Evolutionary conservation across 208 protist genomes (phyloP), one percentile per base, ranked within the genome.

Genomic region (Leishmania guyanensis): DNA sequence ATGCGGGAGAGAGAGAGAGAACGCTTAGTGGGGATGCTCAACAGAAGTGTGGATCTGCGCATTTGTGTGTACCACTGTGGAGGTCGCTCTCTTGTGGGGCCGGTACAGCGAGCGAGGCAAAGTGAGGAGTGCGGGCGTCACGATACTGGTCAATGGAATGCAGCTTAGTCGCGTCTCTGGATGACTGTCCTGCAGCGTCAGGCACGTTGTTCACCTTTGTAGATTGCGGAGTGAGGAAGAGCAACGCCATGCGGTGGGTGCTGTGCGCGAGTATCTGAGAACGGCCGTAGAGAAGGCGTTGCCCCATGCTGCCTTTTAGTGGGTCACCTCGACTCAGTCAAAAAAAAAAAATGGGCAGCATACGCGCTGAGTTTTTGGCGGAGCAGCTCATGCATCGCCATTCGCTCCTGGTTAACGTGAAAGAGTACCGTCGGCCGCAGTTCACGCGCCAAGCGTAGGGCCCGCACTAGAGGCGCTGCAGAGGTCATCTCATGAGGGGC

Each of bases 351-450:
- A 26, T 39, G 60, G 3, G 60, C 60, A 29, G n/a, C 60, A 17
- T 70, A 81, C 20, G 54, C 46, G 33, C 8, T 22, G n/a, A 82
- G 70, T 43, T 77, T 58, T 51, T 77, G 79, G n/a, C 72, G 70
- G 6, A 77, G 60, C 50, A 73, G 43, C 1, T n/a, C 20, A 43
- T 77, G 69, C 58, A 77, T 5, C 8, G 71, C 14, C 48, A 69
- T n/a, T 6, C 36, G 22, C 48, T 82, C 79, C 8, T 69, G 79
- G 56, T 82, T 71, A 1, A 77, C 79, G 54, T 82, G 79, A 64
- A 82, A 72, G 46, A 82, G 48, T 3, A 73, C 22, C 0, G 71
- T 72, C 10, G 46, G 70, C 10, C 79, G 79, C 60, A 77, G 46
- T 17, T 62, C n/a, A 50, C 68, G 26, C 26, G 58, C 62, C 39